These are phyloP conservation scores for Ogataea hybrid DNA, from an alignment of 1,139 yeast genomes.

Conservation along the genomic window DNA sequence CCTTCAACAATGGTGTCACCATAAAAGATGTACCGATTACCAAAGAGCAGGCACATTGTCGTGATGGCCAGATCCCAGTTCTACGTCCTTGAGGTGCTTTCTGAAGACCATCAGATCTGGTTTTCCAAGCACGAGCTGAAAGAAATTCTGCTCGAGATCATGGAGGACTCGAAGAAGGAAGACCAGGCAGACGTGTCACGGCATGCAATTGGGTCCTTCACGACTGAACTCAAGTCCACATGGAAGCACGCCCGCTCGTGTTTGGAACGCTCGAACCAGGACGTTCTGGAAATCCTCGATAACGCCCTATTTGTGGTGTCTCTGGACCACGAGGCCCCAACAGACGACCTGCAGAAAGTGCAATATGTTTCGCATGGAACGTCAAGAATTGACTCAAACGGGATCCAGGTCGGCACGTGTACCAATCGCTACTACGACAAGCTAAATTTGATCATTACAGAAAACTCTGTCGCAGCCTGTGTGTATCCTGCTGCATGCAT, in stretches of 20 bases:
- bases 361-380: slow-evolving; percentile 64
- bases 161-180: slow-evolving; percentile 42
- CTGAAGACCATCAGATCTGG: slow-evolving; percentile 38
- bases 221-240: slow-evolving; percentile 61
- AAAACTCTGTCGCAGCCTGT: slow-evolving; percentile 71
- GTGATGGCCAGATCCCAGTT: slow-evolving; percentile 62
- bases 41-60: slow-evolving; percentile 46
- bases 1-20: slow-evolving; percentile 44
- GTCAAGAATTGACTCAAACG: slow-evolving; percentile 50
- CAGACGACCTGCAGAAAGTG: slow-evolving; percentile 49
- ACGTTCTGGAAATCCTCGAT: slow-evolving; percentile 50
- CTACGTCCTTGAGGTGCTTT: slow-evolving; percentile 57
- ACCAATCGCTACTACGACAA: slow-evolving; percentile 81
- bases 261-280: slow-evolving; percentile 44
- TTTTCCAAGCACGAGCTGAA: slow-evolving; percentile 59
- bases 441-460: slow-evolving; percentile 64
- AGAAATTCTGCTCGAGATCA: slow-evolving; percentile 46
- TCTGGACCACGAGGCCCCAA: slow-evolving; percentile 58
- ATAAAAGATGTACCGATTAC: slow-evolving; percentile 31
- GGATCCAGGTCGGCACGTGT: slow-evolving; percentile 72
- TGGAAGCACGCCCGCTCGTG: slow-evolving; percentile 63
- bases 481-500: slow-evolving; percentile 77
- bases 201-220: slow-evolving; percentile 65
- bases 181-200: slow-evolving; percentile 44
- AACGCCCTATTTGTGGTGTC: slow-evolving; percentile 65